These are phyloP conservation scores for Psilocybe azurescens DNA, from an alignment of 768 basidiomycete genomes.

Conservation along the genomic window DNA sequence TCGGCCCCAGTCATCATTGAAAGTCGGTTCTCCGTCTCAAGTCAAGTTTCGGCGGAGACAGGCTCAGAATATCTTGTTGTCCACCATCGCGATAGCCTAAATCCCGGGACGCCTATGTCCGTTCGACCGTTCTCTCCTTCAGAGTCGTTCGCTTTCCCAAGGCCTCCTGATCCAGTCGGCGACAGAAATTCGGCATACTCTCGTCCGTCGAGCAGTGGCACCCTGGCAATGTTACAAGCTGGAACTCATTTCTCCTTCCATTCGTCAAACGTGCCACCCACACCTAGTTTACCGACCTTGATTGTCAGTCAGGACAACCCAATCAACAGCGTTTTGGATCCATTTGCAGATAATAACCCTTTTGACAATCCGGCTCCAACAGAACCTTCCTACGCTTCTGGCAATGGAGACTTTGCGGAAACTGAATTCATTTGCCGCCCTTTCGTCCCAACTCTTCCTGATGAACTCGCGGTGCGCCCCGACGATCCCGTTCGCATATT, in stretches of 20 bases:
- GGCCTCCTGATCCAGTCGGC: slow-evolving; percentile 41
- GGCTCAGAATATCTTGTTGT: slow-evolving; percentile 46
- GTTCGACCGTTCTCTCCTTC: slow-evolving; percentile 71
- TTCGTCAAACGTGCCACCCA: slow-evolving; percentile 18
- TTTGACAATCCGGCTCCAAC: slow-evolving; percentile 28
- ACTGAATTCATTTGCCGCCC: slow-evolving; percentile 58
- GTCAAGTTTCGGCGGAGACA: slow-evolving; percentile 34
- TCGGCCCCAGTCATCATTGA: slow-evolving; percentile 16
- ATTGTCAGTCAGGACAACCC: slow-evolving; percentile 29
- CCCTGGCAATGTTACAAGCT: slow-evolving; percentile 13
- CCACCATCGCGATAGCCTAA: slow-evolving; percentile 27
- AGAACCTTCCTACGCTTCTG: slow-evolving; percentile 7
- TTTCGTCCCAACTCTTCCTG: slow-evolving; percentile 58
- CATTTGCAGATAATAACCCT: slow-evolving; percentile 28
- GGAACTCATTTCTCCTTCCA: slow-evolving; percentile 7
- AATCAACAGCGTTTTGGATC: slow-evolving; percentile 22
- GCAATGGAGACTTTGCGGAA: slow-evolving; percentile 34
- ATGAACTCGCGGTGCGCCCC: slow-evolving; percentile 59
- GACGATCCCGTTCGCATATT: slow-evolving; percentile 61
- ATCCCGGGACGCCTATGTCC: slow-evolving; percentile 54
- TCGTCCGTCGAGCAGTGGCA: slow-evolving; percentile 27
- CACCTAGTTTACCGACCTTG: slow-evolving; percentile 32
- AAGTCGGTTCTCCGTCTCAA: slow-evolving; percentile 44
- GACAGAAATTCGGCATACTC: slow-evolving; percentile 21
- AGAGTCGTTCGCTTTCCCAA: slow-evolving; percentile 73